Evolutionary conservation across 805 yeast species (phyloP), one percentile per base, ranked within the genome.

Genomic region (Teunomyces funiuensis): DNA sequence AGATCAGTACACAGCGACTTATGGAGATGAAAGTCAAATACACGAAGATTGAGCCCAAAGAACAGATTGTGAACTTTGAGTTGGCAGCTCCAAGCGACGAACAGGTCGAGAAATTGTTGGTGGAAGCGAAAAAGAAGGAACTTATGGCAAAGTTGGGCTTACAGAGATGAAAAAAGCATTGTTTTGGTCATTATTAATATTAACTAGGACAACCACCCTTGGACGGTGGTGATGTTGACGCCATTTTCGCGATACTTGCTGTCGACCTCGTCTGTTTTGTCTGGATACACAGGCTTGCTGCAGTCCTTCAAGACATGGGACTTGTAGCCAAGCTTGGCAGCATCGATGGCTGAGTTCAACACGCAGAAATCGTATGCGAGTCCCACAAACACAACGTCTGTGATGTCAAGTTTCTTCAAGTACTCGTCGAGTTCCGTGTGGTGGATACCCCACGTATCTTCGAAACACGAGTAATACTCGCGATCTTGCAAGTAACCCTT

Each of bases 331-430:
- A 52, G 45, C 8, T 58, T 61, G 0, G 74, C 76, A 15, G 89
- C 73, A 42, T 90, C 95, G 17, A 79, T 58, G 0, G 96, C 88
- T 0, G 95, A 83, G 55, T 81, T 74, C 51, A 80, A 64, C 3
- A 91, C 97, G 60, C 98, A 90, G 60, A 69, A 88, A 57, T 90
- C 98, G 47, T 81, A 80, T 0, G 97, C 97, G 15, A 90, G 53
- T 0, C 97, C 98, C 2, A 83, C 91, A 16, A 86, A 74, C 33
- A 72, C 79, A 1, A 89, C 88, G 30, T 80, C 76, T 2, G 76
- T 71, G 31, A 88, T 78, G 0, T 60, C 63, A 28, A 74, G 57
- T 1, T 66, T 53, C 18, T 55, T 59, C 46, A 90, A 69, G 30
- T 73, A 63, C 1, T 56, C 59, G 39, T 73, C 70, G 47, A 89